Percentiles rank a stretch among this genome's conserved stretches.
These are phyloP conservation scores for Iberis pinnata DNA, from an alignment of 345 rosid species.

Conservation along the genomic window DNA sequence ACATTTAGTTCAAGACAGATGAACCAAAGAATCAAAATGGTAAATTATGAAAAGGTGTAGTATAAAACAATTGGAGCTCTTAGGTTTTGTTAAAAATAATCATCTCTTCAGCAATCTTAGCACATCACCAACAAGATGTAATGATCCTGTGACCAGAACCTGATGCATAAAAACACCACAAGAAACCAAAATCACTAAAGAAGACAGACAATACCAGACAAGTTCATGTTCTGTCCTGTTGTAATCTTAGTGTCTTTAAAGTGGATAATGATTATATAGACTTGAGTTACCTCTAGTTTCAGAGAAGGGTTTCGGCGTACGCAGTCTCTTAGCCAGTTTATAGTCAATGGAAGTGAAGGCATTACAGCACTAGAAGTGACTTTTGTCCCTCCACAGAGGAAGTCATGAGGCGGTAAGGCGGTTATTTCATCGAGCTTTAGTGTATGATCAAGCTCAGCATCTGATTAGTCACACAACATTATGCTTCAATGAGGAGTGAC, in stretches of 20 bases:
- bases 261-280: constrained; percentile 1
- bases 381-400: constrained; percentile 41
- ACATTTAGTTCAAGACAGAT: neutral
- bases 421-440: constrained; percentile 22
- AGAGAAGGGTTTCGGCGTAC: constrained; percentile 56
- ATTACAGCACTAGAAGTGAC: constrained; percentile 52
- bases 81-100: constrained; percentile 5
- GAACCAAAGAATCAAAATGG: constrained; percentile 5
- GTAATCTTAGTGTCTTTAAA: neutral
- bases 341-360: constrained; percentile 67
- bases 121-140: constrained; percentile 81
- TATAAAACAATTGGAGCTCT: constrained; percentile 3
- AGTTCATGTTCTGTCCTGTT: too few species aligned
- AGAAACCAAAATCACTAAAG: too few species aligned
- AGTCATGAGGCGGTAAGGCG: constrained; percentile 46
- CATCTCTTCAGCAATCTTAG: constrained; percentile 53
- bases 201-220: too few species aligned
- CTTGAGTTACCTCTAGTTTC: constrained; percentile 59
- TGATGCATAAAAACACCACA: constrained; percentile 22
- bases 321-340: constrained; percentile 54
- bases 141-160: constrained; percentile 83
- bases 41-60: neutral
- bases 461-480: constrained; percentile 27
- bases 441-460: constrained; percentile 36
- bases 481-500: constrained; percentile 2